Evolutionary conservation across 257 asterid genomes (phyloP), one percentile per base, ranked within the genome.

Genomic region (Ballota nigra): DNA sequence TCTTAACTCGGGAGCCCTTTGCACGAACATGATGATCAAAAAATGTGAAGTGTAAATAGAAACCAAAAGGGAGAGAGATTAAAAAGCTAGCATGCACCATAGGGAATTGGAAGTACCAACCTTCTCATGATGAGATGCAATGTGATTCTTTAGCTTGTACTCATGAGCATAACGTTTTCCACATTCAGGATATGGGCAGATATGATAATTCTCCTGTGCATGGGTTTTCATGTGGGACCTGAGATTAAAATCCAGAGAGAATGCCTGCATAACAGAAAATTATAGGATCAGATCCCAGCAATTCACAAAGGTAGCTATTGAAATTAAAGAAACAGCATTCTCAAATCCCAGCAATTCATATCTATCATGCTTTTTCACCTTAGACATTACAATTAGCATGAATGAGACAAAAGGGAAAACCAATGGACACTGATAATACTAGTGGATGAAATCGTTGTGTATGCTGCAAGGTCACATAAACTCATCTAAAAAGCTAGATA

Each of bases 161-260:
- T 95, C 99, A 15, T 95, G 99, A 6, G 99, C 98, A 33, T 95
- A 95, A 68, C 99, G 85, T 86, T 95, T 95, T 64, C 99, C 99
- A 47, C 99, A 95, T 28, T 95, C 99, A 31, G 93, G 84, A 81
- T 89, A 92, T 0, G 94, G 99, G 86, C 99, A 95, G 34, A 89
- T 80, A 73, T 95, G 99, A 65, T 95, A 95, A 77, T 95, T 95
- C 88, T 95, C 99, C 77, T 95, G 99, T 11, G 99, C 91, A 82
- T 95, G 99, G 24, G 99, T 95, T 78, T 92, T 95, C 99, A 92
- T 95, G 73, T 95, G 99, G 63, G 99, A 95, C 78, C 93, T 87
- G 36, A 95, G 90, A 82, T 95, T 95, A 82, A 95, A 95, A 83
- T 95, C 99, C 79, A 95, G 80, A 11, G 99, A 95, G 79, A 95